phyloP scores from a whole-genome alignment of 2,329 filamentous ascomycete species.

The Penicillium sp. region DNA sequence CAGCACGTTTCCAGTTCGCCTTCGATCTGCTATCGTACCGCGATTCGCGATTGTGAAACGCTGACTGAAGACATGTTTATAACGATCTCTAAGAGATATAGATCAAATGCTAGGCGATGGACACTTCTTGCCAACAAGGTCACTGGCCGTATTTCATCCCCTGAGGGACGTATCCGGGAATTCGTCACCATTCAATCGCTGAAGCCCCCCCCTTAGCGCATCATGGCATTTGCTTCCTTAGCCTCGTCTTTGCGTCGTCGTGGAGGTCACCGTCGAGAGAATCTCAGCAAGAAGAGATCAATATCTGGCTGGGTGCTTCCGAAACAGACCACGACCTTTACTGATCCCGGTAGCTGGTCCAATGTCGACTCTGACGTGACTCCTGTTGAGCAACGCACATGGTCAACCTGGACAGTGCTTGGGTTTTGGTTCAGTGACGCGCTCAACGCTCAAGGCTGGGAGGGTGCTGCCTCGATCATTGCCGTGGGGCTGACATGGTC shows the following conservation, averaged over 20 bases:
- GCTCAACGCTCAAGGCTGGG: constrained; percentile 43
- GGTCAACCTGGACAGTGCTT: constrained; percentile 39
- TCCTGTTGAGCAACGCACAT: constrained; percentile 41
- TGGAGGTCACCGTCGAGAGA: not conserved
- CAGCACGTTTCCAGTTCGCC: not conserved
- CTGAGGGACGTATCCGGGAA: too few species aligned
- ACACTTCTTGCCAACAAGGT: too few species aligned
- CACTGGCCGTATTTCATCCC: too few species aligned
- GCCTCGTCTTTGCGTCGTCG: not conserved
- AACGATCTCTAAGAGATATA: too few species aligned
- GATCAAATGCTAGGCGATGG: too few species aligned
- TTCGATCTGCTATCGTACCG: too few species aligned
- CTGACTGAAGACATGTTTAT: too few species aligned
- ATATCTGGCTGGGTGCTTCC: constrained; percentile 39
- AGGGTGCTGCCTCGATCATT: constrained; percentile 43
- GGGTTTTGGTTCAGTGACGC: constrained; percentile 45
- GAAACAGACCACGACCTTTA: constrained; percentile 34
- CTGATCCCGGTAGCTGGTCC: constrained; percentile 25
- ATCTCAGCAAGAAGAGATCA: not conserved
- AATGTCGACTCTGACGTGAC: constrained; percentile 45
- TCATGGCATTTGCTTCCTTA: not conserved
- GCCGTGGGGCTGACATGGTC: constrained; percentile 41
- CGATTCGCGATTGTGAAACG: too few species aligned
- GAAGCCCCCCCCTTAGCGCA: too few species aligned
- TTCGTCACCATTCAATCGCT: too few species aligned